Conservation (phyloP, 73 alveolate genomes). For the Blepharisma stoltei region DNA sequence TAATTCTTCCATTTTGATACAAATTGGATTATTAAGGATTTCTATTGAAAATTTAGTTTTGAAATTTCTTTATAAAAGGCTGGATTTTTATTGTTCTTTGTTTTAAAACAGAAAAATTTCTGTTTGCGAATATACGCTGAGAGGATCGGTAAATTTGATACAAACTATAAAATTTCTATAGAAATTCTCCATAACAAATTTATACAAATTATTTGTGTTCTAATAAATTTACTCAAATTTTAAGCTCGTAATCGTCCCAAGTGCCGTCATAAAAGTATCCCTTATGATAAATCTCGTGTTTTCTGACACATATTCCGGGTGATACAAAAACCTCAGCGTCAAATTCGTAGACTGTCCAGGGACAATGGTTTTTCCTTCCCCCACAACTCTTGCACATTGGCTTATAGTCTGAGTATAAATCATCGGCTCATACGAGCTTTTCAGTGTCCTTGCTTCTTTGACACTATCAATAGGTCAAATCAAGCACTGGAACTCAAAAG, state of each 20-base stretch:
- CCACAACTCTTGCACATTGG: slow-evolving; percentile 9
- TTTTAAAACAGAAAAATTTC: too few species aligned
- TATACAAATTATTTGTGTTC: too few species aligned
- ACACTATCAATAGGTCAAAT: not conserved
- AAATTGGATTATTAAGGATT: not conserved
- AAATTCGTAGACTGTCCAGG: slow-evolving; percentile 2
- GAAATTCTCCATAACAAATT: too few species aligned
- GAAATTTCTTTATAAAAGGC: too few species aligned
- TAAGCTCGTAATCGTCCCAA: slow-evolving; percentile 8
- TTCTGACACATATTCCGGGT: slow-evolving; percentile 12
- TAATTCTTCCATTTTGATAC: slow-evolving; percentile 33
- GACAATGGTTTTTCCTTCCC: not conserved
- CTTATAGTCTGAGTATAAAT: slow-evolving; percentile 8
- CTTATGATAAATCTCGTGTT: not conserved
- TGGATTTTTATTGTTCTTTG: too few species aligned
- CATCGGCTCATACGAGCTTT: slow-evolving; percentile 20
- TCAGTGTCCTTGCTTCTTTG: not conserved
- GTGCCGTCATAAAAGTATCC: slow-evolving; percentile 31
- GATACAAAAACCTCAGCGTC: not conserved
- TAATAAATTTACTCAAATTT: too few species aligned
- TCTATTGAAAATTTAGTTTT: too few species aligned
- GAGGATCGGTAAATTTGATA: too few species aligned
- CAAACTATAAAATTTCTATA: too few species aligned
- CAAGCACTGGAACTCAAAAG: slow-evolving; percentile 24
- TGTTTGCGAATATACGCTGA: too few species aligned